Base-by-base conservation (phyloP, 2,329 filamentous ascomycete species). In the Venturia asperata region DNA sequence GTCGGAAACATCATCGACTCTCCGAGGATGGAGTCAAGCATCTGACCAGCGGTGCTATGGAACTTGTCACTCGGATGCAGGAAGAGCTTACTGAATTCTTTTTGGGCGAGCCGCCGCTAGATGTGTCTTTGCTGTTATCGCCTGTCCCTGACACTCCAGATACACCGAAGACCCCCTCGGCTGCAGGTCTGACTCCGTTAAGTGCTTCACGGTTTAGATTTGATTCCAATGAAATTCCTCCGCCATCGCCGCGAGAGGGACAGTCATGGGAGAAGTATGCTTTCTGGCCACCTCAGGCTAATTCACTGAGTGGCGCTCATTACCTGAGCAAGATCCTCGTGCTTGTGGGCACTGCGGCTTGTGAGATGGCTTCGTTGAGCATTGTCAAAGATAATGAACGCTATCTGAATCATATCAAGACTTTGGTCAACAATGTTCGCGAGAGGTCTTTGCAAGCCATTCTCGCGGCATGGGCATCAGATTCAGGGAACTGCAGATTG, bases 231-330 rank as follows among this genome's bases (percentile, higher is more conserved):
- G 92, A 90, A 68, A 79, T 90, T 2, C 92, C 91, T 1, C 87
- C 88, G 1, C 91, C 89, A 0, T 90, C 91, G 0, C 90, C 77
- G 5, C 74, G 83, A 70, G 85, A 84, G 56, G 93, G 92, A 6
- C 91, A 96, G 70, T 79, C 87, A 0, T 97, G 92, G 91, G 94
- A 97, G 89, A 93, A 77, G 86, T 94, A 78, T 75, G 93, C 92
- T 0, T 99, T 97, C 76, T 97, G 93, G 92, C 92, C 93, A 4
- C 94, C 93, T 0, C 88, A 90, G 77, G 90, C 92, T 1, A 97
- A 97, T 72, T 92, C 92, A 0, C 79, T 97, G 30, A 95, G 92
- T 66, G 93, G 90, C n/a, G 90, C 93, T 1, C 86, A 96, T 74
- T 97, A 96, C 72, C 82, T 99, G 5, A 87, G 89, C 62, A 91